Evolutionary conservation across 495 filamentous ascomycete species (phyloP).

Genomic region (Podospora tetraspora): DNA sequence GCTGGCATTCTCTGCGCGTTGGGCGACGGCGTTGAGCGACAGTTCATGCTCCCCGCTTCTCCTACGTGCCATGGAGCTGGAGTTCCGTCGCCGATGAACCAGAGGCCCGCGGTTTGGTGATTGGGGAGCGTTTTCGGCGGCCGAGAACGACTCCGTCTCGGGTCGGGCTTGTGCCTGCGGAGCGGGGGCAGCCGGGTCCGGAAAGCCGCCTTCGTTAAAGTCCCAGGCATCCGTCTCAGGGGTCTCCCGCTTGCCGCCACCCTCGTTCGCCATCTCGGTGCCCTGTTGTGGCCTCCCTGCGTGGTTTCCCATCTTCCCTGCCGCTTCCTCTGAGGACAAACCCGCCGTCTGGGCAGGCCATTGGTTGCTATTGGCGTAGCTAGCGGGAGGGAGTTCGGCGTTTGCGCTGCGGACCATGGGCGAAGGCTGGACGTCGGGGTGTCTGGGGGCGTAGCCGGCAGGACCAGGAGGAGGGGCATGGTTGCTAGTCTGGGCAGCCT

Average conservation of each 20-base stretch:
- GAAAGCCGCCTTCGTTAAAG: conserved; percentile 69
- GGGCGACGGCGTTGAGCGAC: conserved; percentile 39
- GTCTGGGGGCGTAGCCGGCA: conserved; percentile 34
- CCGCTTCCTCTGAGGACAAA: conserved; percentile 50
- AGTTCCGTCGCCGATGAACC: conserved; percentile 78
- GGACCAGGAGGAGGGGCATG: conserved; percentile 44
- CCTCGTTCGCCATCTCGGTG: conserved; percentile 34
- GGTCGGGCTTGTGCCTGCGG: conserved; percentile 50
- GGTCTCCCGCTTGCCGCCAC: conserved; percentile 24
- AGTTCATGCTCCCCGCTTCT: conserved; percentile 53
- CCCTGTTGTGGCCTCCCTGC: conserved; percentile 17
- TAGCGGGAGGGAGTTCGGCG: conserved; percentile 28
- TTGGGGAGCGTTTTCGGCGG: conserved; percentile 72
- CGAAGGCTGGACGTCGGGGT: conserved; percentile 36
- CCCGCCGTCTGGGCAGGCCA: conserved; percentile 40
- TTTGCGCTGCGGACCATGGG: conserved; percentile 44
- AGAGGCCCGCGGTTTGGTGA: conserved; percentile 68
- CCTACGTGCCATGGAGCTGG: conserved; percentile 53
- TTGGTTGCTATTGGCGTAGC: conserved; percentile 33
- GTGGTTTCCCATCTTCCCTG: conserved; percentile 38
- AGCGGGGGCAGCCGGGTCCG: conserved; percentile 40
- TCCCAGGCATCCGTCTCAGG: conserved; percentile 78
- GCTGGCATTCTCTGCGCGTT: conserved; percentile 56
- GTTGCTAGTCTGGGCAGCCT: conserved; percentile 32
- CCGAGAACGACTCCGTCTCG: conserved; percentile 80